Percentiles rank a stretch among this genome's conserved stretches.
Conservation (phyloP, 2,329 filamentous ascomycete species). For the Aspergillus transmontanensis region DNA sequence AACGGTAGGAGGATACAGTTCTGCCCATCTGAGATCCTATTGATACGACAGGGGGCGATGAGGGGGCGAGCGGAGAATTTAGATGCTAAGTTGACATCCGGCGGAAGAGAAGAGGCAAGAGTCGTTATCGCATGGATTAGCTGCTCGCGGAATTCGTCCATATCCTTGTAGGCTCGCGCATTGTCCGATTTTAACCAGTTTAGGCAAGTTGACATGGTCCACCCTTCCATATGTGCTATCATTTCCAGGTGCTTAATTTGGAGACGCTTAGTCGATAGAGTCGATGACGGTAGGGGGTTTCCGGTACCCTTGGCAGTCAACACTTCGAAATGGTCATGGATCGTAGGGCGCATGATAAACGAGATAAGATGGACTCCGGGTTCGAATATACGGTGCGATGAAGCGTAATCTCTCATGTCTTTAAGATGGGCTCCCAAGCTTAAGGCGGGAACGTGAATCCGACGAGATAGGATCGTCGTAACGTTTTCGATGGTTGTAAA, state of each 20-base stretch:
- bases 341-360: constrained; percentile 48
- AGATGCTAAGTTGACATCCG: constrained; percentile 35
- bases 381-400: constrained; percentile 30
- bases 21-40: constrained; percentile 28
- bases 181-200: constrained; percentile 36
- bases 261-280: constrained; percentile 56
- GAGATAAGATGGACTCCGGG: constrained; percentile 46
- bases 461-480: constrained; percentile 66
- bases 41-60: constrained; percentile 37
- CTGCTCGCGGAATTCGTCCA: constrained; percentile 47
- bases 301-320: constrained; percentile 59
- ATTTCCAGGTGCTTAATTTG: constrained; percentile 60
- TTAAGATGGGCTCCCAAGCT: constrained; percentile 65
- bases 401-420: constrained; percentile 63
- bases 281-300: constrained; percentile 63
- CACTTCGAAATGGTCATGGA: constrained; percentile 64
- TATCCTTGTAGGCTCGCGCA: constrained; percentile 24
- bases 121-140: constrained; percentile 45
- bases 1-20: constrained; percentile 57
- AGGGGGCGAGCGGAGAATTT: constrained; percentile 42
- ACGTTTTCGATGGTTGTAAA: constrained; percentile 74
- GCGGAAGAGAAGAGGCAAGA: constrained; percentile 46
- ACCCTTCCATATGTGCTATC: constrained; percentile 46
- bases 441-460: constrained; percentile 70
- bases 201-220: constrained; percentile 39